Conservation (phyloP, 257 asterid species). For the Perilla frutescens region DNA sequence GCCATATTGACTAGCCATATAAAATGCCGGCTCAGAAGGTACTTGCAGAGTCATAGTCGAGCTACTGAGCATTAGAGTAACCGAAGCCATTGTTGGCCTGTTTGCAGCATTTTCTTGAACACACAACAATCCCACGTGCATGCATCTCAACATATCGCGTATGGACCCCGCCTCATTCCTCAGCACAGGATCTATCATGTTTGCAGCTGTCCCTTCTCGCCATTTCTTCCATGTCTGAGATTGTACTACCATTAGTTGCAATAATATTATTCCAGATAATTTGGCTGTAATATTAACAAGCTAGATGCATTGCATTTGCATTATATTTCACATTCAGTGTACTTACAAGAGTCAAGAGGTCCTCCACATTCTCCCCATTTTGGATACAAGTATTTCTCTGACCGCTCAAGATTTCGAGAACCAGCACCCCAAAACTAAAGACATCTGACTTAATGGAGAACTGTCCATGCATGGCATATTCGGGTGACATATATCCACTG, state of each 20-base stretch:
- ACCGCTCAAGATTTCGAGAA: constrained; percentile 37
- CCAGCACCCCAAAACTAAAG: constrained; percentile 38
- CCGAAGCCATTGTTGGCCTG: constrained; percentile 35
- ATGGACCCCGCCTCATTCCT: neutral
- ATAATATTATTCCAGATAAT: neutral
- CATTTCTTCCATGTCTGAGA: constrained; percentile 36
- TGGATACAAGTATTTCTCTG: constrained; percentile 28
- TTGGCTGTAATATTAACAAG: neutral
- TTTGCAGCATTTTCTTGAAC: constrained; percentile 33
- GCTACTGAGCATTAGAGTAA: constrained; percentile 31
- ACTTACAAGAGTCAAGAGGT: constrained; percentile 38
- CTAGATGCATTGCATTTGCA: neutral
- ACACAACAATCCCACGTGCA: constrained; percentile 34
- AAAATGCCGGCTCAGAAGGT: constrained; percentile 35
- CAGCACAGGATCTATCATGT: constrained; percentile 32
- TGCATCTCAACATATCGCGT: constrained; percentile 35
- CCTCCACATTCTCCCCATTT: constrained; percentile 29
- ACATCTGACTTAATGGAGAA: constrained; percentile 36
- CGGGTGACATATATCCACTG: constrained; percentile 43
- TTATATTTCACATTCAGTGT: neutral
- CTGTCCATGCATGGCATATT: constrained; percentile 37
- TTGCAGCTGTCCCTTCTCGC: constrained; percentile 25
- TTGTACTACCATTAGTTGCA: neutral
- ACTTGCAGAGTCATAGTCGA: constrained; percentile 27
- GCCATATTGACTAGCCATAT: constrained; percentile 17